A percentile compares a stretch with the other conserved stretches of the same genome.
phyloP scores from a whole-genome alignment of 1,139 yeast genomes.

The Suhomyces choctaworum region DNA sequence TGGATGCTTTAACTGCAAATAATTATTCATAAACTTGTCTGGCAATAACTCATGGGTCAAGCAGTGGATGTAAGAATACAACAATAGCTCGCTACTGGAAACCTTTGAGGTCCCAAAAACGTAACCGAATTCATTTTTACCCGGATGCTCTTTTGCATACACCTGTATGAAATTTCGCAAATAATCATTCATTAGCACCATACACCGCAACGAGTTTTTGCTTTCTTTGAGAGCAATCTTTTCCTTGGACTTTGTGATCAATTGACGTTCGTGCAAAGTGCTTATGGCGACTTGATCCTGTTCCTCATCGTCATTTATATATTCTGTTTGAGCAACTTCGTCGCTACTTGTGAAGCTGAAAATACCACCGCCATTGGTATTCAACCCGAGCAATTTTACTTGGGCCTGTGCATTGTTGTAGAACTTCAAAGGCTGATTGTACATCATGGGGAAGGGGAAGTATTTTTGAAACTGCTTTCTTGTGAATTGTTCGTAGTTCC shows the following conservation, averaged over 20 bases:
- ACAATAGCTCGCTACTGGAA: constrained; percentile 34
- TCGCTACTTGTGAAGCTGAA: constrained; percentile 23
- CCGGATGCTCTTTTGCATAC: constrained; percentile 8
- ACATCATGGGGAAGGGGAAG: constrained; percentile 85
- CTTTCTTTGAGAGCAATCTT: constrained; percentile 48
- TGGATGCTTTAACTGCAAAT: constrained; percentile 30
- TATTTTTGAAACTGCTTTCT: constrained; percentile 58
- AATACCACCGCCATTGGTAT: constrained; percentile 31
- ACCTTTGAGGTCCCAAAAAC: constrained; percentile 20
- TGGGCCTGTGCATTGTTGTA: constrained; percentile 50
- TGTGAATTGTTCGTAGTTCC: constrained; percentile 65
- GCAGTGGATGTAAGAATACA: constrained; percentile 42
- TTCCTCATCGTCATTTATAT: constrained; percentile 26
- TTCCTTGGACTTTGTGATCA: constrained; percentile 45
- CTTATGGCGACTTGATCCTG: constrained; percentile 47
- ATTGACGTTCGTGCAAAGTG: constrained; percentile 50
- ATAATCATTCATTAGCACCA: constrained; percentile 40
- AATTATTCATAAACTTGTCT: constrained; percentile 42
- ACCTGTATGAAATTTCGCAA: constrained; percentile 21
- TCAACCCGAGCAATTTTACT: constrained; percentile 42
- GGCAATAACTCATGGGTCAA: constrained; percentile 41
- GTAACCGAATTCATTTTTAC: constrained; percentile 11
- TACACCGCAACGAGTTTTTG: constrained; percentile 51
- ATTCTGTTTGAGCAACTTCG: constrained; percentile 30
- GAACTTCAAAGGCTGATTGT: constrained; percentile 65